Evolutionary conservation across 148 eudicot genomes (phyloP), one percentile per base, ranked within the genome.

Genomic region (Nepenthes mirabilis): DNA sequence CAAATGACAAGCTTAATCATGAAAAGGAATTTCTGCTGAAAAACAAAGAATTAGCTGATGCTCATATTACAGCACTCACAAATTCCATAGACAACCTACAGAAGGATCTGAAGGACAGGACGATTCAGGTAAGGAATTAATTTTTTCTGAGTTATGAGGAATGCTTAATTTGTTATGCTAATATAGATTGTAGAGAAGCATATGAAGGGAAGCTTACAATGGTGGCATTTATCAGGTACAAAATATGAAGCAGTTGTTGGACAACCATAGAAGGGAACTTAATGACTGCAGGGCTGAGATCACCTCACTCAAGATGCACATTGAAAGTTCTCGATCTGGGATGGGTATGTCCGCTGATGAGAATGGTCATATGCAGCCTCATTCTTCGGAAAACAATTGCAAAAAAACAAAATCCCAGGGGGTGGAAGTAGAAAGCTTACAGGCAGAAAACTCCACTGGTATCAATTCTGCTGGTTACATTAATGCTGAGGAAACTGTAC

Each of bases 221-320:
- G 23, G 36, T 61, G 40, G 32, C 13, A 55, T 60, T 62, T 54
- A 63, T 61, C 74, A 93, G 96, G 85, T 86, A 57, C 86, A 76
- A 68, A 75, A 76, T 62, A 59, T 86, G 84, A 93, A 82, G 77
- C 80, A 86, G 72, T 73, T 86, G 58, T 37, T 70, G 65, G 88
- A 80, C 43, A 65, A 59, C 64, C 95, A 81, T 77, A 83, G 83
- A 52, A 86, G 77, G 73, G 96, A 83, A 66, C 80, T 93, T 60
- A 86, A 86, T 84, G 85, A 70, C 61, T 93, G 91, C 68, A 86
- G 96, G 75, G 71, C 87, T 70, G 96, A 93, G 69, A 88, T 89
- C 69, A 93, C 98, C 71, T 83, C 96, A 60, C 91, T 93, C 34
- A 86, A 93, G 77, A 88, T 84, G 89, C 85, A 77, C 64, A 84